A percentile compares a stretch with the other conserved stretches of the same genome.
These are phyloP conservation scores for Puccinia triticina DNA, from an alignment of 1,284 basidiomycete genomes.

Conservation along the genomic window DNA sequence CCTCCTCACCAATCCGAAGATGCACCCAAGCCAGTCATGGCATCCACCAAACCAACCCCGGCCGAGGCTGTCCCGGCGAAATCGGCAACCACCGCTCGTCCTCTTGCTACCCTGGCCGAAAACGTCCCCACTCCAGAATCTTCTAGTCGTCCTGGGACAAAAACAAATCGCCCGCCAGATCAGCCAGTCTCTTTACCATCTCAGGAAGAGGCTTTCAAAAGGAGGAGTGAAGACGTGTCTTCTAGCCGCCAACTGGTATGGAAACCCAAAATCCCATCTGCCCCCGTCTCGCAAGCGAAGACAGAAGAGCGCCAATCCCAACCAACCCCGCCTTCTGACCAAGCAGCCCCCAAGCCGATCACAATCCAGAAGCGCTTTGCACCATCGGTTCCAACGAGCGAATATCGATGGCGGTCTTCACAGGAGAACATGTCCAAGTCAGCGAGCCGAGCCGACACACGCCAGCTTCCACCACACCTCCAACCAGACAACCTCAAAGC, in stretches of 20 bases:
- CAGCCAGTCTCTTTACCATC: constrained; percentile 19
- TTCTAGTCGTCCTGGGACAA: not conserved
- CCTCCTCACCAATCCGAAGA: constrained; percentile 25
- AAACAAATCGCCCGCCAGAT: constrained; percentile 6
- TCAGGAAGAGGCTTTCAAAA: constrained; percentile 46
- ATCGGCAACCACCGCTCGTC: not conserved
- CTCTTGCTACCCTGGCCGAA: constrained; percentile 9
- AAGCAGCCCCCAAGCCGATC: not conserved
- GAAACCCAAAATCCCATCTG: constrained; percentile 19
- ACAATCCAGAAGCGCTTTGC: constrained; percentile 17
- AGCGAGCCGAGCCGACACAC: constrained; percentile 21
- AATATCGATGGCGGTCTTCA: constrained; percentile 10
- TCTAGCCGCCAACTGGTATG: constrained; percentile 4
- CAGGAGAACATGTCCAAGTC: not conserved
- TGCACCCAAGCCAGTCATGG: not conserved
- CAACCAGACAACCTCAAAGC: not conserved
- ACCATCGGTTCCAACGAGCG: not conserved
- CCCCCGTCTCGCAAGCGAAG: constrained; percentile 2
- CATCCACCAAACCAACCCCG: not conserved
- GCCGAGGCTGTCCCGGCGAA: not conserved
- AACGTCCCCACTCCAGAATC: constrained; percentile 1
- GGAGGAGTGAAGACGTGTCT: not conserved
- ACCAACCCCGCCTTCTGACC: not conserved
- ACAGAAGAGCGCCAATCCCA: constrained; percentile 9
- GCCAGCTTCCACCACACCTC: constrained; percentile 39